A percentile compares a stretch with the other conserved stretches of the same genome.
phyloP scores from a whole-genome alignment of 2,329 filamentous ascomycete species.

The Botrytis aclada region DNA sequence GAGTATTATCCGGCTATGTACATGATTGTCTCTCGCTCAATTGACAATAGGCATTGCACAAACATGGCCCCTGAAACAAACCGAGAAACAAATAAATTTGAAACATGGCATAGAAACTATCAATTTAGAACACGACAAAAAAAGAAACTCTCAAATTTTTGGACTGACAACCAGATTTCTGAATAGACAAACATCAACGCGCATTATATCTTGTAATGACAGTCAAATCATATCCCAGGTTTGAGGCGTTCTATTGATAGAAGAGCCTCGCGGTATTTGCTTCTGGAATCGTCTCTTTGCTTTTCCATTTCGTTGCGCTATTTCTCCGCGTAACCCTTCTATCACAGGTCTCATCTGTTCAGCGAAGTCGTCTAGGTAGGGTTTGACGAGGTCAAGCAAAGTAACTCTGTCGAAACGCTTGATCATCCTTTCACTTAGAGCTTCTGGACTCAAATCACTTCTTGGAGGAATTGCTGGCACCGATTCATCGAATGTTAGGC shows the following conservation, averaged over 20 bases:
- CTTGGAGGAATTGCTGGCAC: not conserved
- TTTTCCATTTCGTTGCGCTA: not conserved
- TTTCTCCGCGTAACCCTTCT: not conserved
- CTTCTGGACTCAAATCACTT: not conserved
- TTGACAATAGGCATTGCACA: not conserved
- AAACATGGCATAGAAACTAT: not conserved
- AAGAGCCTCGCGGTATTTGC: not conserved
- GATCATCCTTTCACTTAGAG: not conserved
- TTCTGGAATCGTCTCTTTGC: not conserved
- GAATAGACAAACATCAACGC: not conserved
- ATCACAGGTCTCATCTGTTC: not conserved
- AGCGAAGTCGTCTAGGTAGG: not conserved
- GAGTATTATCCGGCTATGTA: not conserved
- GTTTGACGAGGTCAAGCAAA: not conserved
- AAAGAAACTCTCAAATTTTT: not conserved
- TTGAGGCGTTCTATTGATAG: not conserved
- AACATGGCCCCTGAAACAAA: not conserved
- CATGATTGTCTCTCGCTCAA: not conserved
- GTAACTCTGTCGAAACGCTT: not conserved
- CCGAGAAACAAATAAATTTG: not conserved
- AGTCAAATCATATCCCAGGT: not conserved
- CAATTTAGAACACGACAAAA: not conserved
- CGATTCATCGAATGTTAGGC: no score
- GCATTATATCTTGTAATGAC: not conserved
- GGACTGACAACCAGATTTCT: not conserved